Conservation (phyloP, 495 filamentous ascomycete genomes). For the Amniculicola lignicola region DNA sequence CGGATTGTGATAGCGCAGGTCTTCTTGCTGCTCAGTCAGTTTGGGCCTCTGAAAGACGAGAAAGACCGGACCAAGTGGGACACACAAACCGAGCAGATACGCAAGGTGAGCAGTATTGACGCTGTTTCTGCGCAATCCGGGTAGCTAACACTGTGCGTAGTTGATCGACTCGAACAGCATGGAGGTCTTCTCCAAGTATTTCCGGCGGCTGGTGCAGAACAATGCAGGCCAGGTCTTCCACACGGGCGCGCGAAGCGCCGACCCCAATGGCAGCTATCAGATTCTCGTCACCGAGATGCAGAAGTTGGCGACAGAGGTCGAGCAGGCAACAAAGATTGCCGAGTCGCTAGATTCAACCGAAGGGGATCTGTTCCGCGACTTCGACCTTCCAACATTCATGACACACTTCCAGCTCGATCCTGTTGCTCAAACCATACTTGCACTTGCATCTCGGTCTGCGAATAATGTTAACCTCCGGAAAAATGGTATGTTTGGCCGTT, state of each 20-base stretch:
- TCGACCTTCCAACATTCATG: constrained; percentile 88
- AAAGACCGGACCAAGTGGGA: constrained; percentile 94
- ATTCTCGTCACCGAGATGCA: constrained; percentile 80
- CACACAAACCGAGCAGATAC: constrained; percentile 81
- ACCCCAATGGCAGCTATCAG: constrained; percentile 74
- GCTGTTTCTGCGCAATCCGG: constrained; percentile 1
- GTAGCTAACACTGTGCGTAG: constrained; percentile 43
- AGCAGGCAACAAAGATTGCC: constrained; percentile 84
- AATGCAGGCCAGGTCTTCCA: constrained; percentile 87
- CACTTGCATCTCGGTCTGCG: constrained; percentile 79
- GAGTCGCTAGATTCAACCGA: constrained; percentile 84
- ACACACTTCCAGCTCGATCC: constrained; percentile 91
- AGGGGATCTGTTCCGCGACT: constrained; percentile 88
- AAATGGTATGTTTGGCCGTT: no score
- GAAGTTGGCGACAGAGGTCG: constrained; percentile 73
- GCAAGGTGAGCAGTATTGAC: constrained; percentile 62
- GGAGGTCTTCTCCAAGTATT: constrained; percentile 92
- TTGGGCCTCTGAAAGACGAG: constrained; percentile 75
- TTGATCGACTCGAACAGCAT: constrained; percentile 93
- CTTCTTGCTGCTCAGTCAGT: constrained; percentile 75
- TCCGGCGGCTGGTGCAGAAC: constrained; percentile 77
- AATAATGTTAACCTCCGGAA: constrained; percentile 74
- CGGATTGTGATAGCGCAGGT: constrained; percentile 95
- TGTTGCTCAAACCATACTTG: constrained; percentile 80
- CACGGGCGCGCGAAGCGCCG: constrained; percentile 62